These are phyloP conservation scores for Ceratonia siliqua DNA, from an alignment of 306 rosid genomes.

Conservation along the genomic window DNA sequence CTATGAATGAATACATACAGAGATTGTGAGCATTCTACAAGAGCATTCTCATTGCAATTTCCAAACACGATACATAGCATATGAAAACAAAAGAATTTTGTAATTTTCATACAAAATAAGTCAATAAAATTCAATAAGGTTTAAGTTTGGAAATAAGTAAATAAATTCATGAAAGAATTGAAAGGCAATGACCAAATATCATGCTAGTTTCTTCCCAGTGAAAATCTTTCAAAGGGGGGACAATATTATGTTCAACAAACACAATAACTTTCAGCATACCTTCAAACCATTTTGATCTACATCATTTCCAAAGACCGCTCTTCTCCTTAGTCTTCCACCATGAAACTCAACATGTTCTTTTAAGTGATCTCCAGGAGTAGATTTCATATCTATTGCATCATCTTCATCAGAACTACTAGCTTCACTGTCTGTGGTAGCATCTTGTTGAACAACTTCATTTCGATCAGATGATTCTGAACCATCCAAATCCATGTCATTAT, in stretches of 20 bases:
- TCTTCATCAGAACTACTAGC: conserved; percentile 40
- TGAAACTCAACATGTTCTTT: conserved; percentile 72
- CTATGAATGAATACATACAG: conserved; percentile 44
- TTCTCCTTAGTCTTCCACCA: conserved; percentile 79
- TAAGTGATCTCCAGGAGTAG: conserved; percentile 39
- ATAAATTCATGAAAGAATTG: not conserved
- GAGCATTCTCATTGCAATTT: not conserved
- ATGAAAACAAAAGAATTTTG: conserved; percentile 17
- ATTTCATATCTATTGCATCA: conserved; percentile 34
- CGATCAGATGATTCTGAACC: conserved; percentile 56
- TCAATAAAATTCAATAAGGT: not conserved
- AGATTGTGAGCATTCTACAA: conserved; percentile 16
- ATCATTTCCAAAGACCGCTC: conserved; percentile 65
- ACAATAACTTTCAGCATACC: conserved; percentile 48
- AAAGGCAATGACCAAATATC: conserved; percentile 11
- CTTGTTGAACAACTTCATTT: conserved; percentile 38
- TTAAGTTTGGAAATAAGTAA: not conserved
- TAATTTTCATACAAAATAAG: not conserved
- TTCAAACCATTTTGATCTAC: conserved; percentile 46
- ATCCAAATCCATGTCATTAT: conserved; percentile 42
- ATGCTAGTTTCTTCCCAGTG: not conserved
- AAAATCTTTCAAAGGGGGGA: not conserved
- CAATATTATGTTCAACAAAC: conserved; percentile 3
- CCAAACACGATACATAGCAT: conserved; percentile 21
- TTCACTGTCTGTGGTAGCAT: conserved; percentile 25